A percentile compares a stretch with the other conserved stretches of the same genome.
These are phyloP conservation scores for Wickerhamomyces sp. DNA, from an alignment of 1,139 yeast species.

Conservation along the genomic window DNA sequence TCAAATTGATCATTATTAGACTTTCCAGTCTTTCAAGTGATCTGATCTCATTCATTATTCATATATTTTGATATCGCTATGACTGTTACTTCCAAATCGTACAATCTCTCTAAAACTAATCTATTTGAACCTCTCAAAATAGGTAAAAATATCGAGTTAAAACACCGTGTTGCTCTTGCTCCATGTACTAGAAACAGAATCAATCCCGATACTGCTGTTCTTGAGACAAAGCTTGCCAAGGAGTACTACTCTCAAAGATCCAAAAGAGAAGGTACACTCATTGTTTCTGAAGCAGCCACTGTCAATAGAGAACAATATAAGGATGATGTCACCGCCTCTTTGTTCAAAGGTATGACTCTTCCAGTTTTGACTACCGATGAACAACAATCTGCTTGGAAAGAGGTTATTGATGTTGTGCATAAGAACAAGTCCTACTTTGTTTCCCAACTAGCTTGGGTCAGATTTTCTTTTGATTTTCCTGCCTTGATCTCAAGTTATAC, in stretches of 20 bases:
- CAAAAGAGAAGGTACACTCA: slow-evolving; percentile 43
- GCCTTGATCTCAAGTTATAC: slow-evolving; percentile 31
- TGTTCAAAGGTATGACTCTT: neutral
- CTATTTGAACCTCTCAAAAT: slow-evolving; percentile 40
- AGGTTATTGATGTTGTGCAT: slow-evolving; percentile 46
- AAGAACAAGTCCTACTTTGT: slow-evolving; percentile 45
- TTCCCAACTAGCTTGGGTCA: slow-evolving; percentile 65
- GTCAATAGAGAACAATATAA: slow-evolving; percentile 7
- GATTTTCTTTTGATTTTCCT: slow-evolving; percentile 27
- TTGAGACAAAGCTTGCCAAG: slow-evolving; percentile 37
- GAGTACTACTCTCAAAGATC: slow-evolving; percentile 50
- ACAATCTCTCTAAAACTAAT: slow-evolving; percentile 25
- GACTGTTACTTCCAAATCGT: too few species aligned
- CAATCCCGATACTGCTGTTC: neutral
- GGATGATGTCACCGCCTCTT: slow-evolving; percentile 3
- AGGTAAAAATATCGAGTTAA: slow-evolving; percentile 28
- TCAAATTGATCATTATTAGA: too few species aligned
- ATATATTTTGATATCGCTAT: too few species aligned
- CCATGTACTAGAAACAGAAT: slow-evolving; percentile 45
- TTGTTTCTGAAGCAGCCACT: slow-evolving; percentile 37
- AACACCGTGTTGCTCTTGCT: slow-evolving; percentile 37
- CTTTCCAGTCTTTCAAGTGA: too few species aligned
- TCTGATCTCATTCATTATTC: too few species aligned
- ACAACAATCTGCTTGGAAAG: slow-evolving; percentile 46
- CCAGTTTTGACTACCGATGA: slow-evolving; percentile 25